A percentile compares a stretch with the other conserved stretches of the same genome.
phyloP scores from a whole-genome alignment of 2,329 filamentous ascomycete genomes.

The Xylaria sp. region DNA sequence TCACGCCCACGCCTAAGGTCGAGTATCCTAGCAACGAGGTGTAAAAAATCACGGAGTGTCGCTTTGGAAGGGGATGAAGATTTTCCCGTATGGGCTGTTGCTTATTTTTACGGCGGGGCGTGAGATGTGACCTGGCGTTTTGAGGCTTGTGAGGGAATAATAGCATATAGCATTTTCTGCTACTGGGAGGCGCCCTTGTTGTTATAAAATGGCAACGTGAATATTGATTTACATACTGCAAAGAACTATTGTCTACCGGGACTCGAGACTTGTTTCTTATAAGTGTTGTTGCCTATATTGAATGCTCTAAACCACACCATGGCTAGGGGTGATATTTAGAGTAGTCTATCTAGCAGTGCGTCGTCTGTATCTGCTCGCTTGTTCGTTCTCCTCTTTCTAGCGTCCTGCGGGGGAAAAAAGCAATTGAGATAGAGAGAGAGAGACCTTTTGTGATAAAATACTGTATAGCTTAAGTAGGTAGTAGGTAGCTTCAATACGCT shows the following conservation, averaged over 20 bases:
- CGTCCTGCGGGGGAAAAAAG: background rate
- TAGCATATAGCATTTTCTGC: background rate
- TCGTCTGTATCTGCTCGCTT: background rate
- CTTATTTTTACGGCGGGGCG: background rate
- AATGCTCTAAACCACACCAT: background rate
- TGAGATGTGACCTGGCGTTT: constrained; percentile 17
- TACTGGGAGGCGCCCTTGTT: background rate
- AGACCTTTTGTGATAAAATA: too few species aligned
- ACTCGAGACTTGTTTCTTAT: background rate
- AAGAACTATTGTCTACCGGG: background rate
- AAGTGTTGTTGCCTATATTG: background rate
- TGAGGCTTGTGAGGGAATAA: constrained; percentile 8
- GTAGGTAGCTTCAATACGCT: background rate
- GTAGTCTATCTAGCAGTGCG: background rate
- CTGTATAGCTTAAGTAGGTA: background rate
- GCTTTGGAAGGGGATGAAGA: too few species aligned
- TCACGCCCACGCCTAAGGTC: constrained; percentile 70
- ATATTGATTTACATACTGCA: background rate
- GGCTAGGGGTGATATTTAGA: background rate
- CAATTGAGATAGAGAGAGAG: background rate
- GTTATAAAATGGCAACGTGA: background rate
- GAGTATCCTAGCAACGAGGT: constrained; percentile 78
- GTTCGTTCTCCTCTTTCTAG: background rate
- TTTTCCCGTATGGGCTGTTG: background rate
- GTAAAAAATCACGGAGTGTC: too few species aligned